These are phyloP conservation scores for Cryptococcus sp. DNA, from an alignment of 1,284 basidiomycete genomes.

Conservation along the genomic window DNA sequence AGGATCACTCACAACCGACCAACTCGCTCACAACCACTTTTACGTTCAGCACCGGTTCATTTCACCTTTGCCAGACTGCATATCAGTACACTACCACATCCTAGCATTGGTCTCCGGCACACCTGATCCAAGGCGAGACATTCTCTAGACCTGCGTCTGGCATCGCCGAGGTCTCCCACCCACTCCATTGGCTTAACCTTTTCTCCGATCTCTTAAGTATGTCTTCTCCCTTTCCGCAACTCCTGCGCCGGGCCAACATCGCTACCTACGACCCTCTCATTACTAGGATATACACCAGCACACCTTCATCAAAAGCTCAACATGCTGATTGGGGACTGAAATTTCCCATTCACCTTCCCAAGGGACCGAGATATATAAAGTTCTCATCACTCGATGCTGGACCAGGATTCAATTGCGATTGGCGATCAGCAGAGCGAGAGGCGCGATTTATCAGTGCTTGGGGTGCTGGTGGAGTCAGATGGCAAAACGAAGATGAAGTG, in stretches of 20 bases:
- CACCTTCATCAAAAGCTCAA: conserved; percentile 31
- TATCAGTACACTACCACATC: too few relatives aligned
- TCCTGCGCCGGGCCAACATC: conserved; percentile 47
- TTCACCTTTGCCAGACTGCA: too few relatives aligned
- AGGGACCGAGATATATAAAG: conserved; percentile 42
- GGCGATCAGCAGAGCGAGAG: conserved; percentile 48
- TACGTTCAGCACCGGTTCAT: too few relatives aligned
- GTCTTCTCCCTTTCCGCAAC: conserved; percentile 36
- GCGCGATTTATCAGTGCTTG: conserved; percentile 48
- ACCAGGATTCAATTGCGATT: conserved; percentile 39
- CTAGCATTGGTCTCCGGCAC: too few relatives aligned
- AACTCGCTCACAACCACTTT: too few relatives aligned
- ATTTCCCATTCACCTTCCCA: conserved; percentile 36
- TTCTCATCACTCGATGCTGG: conserved; percentile 43
- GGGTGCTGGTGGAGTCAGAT: conserved; percentile 42
- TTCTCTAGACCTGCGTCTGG: too few relatives aligned
- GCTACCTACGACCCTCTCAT: conserved; percentile 50
- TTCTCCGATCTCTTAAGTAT: not conserved
- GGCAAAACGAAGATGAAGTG: conserved; percentile 22
- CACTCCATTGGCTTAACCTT: not conserved
- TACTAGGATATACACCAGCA: conserved; percentile 50
- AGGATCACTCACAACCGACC: not conserved
- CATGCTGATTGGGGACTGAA: conserved; percentile 51
- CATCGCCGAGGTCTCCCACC: not conserved
- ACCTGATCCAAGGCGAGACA: too few relatives aligned